A percentile compares a stretch with the other conserved stretches of the same genome.
Evolutionary conservation across 2,329 filamentous ascomycete genomes (phyloP).

Genomic region (Myriangium duriaei): DNA sequence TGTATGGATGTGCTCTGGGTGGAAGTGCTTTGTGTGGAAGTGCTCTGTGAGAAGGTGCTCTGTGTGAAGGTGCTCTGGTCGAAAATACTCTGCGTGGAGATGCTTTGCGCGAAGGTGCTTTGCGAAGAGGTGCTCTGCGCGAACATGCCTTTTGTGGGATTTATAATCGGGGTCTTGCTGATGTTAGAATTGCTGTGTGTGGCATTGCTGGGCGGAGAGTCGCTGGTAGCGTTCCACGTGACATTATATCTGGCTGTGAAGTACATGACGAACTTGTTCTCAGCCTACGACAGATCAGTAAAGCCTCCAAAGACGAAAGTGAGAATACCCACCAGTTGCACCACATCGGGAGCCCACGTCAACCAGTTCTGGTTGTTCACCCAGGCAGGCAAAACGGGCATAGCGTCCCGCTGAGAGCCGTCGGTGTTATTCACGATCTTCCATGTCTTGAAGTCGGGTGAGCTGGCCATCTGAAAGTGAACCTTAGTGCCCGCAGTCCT

Average conservation of each 20-base stretch:
- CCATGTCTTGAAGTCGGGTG: slow-evolving; percentile 35
- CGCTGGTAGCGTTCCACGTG: no score
- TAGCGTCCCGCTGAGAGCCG: slow-evolving; percentile 34
- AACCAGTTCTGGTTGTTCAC: slow-evolving; percentile 35
- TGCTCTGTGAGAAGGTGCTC: no score
- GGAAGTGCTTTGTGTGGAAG: no score
- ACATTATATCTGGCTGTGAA: slow-evolving; percentile 22
- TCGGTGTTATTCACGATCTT: slow-evolving; percentile 33
- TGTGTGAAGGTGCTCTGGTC: no score
- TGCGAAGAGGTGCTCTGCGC: no score
- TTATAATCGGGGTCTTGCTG: no score
- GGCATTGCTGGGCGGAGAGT: no score
- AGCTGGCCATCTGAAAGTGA: slow-evolving; percentile 42
- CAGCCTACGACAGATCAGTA: slow-evolving; percentile 13
- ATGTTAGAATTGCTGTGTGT: no score
- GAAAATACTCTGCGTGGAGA: no score
- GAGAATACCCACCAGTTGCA: slow-evolving; percentile 25
- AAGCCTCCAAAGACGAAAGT: not conserved
- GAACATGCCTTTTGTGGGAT: no score
- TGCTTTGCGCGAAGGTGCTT: no score
- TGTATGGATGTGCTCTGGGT: no score
- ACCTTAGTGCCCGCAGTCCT: slow-evolving; percentile 31
- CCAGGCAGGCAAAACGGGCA: slow-evolving; percentile 44
- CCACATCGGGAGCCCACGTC: slow-evolving; percentile 52
- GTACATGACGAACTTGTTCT: slow-evolving; percentile 18